Evolutionary conservation across 2,329 filamentous ascomycete species (phyloP).

Genomic region (Aspergillus puulaauensis): DNA sequence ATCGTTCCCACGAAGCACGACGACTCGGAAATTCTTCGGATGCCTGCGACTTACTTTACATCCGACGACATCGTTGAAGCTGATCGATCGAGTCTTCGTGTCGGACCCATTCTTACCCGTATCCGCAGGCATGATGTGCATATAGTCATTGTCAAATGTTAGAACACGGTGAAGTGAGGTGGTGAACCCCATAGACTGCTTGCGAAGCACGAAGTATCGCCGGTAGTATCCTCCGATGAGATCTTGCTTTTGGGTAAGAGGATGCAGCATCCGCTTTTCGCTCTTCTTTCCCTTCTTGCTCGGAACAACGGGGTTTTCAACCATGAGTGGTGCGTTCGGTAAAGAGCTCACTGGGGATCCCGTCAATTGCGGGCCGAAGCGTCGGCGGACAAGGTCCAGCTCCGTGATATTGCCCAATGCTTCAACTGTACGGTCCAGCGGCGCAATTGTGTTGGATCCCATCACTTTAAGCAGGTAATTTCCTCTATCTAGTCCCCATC

Average conservation of each 20-base stretch:
- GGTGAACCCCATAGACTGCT: slow-evolving; percentile 65
- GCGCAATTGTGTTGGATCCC: slow-evolving; percentile 63
- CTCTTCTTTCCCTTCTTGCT: slow-evolving; percentile 46
- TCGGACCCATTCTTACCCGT: slow-evolving; percentile 55
- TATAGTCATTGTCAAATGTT: slow-evolving; percentile 64
- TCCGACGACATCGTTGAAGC: slow-evolving; percentile 63
- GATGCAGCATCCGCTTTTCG: slow-evolving; percentile 42
- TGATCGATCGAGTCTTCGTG: slow-evolving; percentile 60
- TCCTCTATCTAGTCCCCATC: slow-evolving; percentile 64
- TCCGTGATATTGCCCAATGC: slow-evolving; percentile 60
- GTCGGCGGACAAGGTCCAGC: slow-evolving; percentile 61
- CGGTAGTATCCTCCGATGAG: slow-evolving; percentile 54
- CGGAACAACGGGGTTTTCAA: slow-evolving; percentile 39
- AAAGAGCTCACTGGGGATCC: slow-evolving; percentile 62
- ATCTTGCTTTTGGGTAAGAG: slow-evolving; percentile 49
- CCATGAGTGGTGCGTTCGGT: slow-evolving; percentile 63
- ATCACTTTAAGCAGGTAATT: slow-evolving; percentile 63
- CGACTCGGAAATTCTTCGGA: slow-evolving; percentile 62
- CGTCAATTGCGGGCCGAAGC: slow-evolving; percentile 59
- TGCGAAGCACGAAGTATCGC: slow-evolving; percentile 63
- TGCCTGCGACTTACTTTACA: slow-evolving; percentile 66
- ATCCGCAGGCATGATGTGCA: slow-evolving; percentile 62
- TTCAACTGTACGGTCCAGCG: slow-evolving; percentile 64
- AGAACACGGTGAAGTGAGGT: slow-evolving; percentile 60
- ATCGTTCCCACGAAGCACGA: slow-evolving; percentile 61